A percentile compares a stretch with the other conserved stretches of the same genome.
Conservation (phyloP, 208 protist genomes). For the Crithidia mellificae region DNA sequence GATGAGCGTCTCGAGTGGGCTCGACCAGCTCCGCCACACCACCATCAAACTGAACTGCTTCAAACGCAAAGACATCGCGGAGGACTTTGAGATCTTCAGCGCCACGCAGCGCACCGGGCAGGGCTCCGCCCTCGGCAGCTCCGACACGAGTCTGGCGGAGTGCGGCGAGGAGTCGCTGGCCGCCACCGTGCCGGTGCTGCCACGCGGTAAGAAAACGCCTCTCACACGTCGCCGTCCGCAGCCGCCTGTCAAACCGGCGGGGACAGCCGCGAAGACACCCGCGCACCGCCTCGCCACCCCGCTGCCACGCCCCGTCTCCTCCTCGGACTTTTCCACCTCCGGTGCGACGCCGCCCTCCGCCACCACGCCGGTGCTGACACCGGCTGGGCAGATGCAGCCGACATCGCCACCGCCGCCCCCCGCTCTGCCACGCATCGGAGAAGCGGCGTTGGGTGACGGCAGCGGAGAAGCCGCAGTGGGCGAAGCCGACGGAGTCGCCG, state of each 20-base stretch:
- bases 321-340: neutral
- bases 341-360: neutral
- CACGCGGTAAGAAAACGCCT: slow-evolving; percentile 9
- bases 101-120: slow-evolving; percentile 28
- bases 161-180: slow-evolving; percentile 30
- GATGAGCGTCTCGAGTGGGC: slow-evolving; percentile 3
- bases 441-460: neutral
- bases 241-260: neutral
- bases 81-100: slow-evolving; percentile 70
- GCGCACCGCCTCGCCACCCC: neutral
- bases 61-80: slow-evolving; percentile 74
- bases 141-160: slow-evolving; percentile 24
- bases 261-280: neutral
- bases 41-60: slow-evolving; percentile 83
- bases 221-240: slow-evolving; percentile 1
- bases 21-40: slow-evolving; percentile 34
- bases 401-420: neutral
- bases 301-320: neutral
- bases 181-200: slow-evolving; percentile 37
- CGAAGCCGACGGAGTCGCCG: neutral
- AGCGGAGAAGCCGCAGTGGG: neutral
- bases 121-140: slow-evolving; percentile 14
- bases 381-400: neutral
- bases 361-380: neutral
- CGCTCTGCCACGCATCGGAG: slow-evolving; percentile 1